phyloP scores from a whole-genome alignment of 495 filamentous ascomycete genomes.

The Hyaloscypha variabilis region DNA sequence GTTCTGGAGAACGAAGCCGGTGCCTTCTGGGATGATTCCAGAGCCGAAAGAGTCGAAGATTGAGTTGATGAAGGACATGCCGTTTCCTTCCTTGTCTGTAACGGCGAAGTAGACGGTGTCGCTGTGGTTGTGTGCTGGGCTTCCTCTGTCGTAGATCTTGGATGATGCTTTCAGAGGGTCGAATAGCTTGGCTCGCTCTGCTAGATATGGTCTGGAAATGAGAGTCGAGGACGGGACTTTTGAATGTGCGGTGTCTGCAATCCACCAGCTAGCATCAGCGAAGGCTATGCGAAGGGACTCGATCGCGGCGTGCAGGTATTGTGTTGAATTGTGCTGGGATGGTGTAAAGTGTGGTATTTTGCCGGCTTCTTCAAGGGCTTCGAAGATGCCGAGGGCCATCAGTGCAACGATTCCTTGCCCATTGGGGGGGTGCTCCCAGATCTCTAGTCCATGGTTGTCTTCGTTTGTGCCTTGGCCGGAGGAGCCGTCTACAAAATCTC shows the following conservation, averaged over 20 bases:
- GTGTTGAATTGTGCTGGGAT: constrained; percentile 73
- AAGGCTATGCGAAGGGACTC: constrained; percentile 92
- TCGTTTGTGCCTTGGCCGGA: constrained; percentile 44
- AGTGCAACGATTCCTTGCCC: constrained; percentile 95
- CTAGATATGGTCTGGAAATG: constrained; percentile 64
- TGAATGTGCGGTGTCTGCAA: constrained; percentile 76
- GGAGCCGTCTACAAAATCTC: constrained; percentile 43
- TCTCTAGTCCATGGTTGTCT: constrained; percentile 63
- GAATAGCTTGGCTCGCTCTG: constrained; percentile 72
- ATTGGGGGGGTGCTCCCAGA: constrained; percentile 99
- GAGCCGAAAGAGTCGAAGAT: constrained; percentile 93
- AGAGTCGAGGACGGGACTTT: constrained; percentile 66
- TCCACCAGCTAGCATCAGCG: constrained; percentile 86
- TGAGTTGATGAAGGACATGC: constrained; percentile 94
- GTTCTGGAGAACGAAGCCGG: constrained; percentile 94
- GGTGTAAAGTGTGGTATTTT: constrained; percentile 69
- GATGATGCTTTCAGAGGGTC: constrained; percentile 52
- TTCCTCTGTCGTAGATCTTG: constrained; percentile 62
- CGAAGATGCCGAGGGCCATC: constrained; percentile 89
- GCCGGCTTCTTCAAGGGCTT: constrained; percentile 74
- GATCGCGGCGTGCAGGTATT: constrained; percentile 87
- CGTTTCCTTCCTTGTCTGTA: constrained; percentile 82
- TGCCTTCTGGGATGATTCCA: constrained; percentile 76
- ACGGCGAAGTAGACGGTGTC: constrained; percentile 95
- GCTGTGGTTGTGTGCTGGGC: constrained; percentile 65